A percentile compares a stretch with the other conserved stretches of the same genome.
Conservation (phyloP, 352 stramenopile species). For the Globisporangium echinulatum region DNA sequence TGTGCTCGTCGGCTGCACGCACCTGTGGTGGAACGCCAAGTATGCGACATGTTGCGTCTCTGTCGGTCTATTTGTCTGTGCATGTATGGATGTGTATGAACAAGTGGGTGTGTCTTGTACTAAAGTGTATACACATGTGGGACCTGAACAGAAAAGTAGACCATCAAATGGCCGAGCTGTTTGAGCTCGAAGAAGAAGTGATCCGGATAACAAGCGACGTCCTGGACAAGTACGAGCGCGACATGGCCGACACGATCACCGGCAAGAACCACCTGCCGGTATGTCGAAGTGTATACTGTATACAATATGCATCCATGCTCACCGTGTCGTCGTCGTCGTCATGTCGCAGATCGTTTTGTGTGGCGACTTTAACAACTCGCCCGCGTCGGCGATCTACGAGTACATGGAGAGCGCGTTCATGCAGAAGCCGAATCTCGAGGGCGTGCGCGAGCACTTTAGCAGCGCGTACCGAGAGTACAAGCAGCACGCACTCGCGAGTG, state of each 20-base stretch:
- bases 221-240: constrained; percentile 75
- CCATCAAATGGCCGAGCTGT: constrained; percentile 82
- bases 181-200: constrained; percentile 78
- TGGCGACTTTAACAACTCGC: constrained; percentile 87
- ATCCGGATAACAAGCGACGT: constrained; percentile 74
- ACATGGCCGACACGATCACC: constrained; percentile 43
- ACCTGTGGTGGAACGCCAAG: constrained; percentile 87
- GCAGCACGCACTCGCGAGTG: constrained; percentile 32
- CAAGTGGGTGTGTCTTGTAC: too few species aligned
- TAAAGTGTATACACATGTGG: not conserved
- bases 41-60: constrained; percentile 10
- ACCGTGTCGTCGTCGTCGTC: not conserved
- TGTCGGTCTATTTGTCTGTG: not conserved
- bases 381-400: constrained; percentile 76
- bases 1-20: constrained; percentile 75
- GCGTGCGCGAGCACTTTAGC: constrained; percentile 53
- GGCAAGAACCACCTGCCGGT: constrained; percentile 51
- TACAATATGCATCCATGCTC: not conserved
- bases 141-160: constrained; percentile 60
- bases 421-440: constrained; percentile 74
- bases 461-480: constrained; percentile 73
- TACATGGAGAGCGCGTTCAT: constrained; percentile 88
- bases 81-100: not conserved
- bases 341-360: constrained; percentile 58
- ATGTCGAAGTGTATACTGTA: not conserved